Evolutionary conservation across 2,329 filamentous ascomycete genomes (phyloP), one percentile per base, ranked within the genome.

Genomic region (Pseudocercospora fuligena): DNA sequence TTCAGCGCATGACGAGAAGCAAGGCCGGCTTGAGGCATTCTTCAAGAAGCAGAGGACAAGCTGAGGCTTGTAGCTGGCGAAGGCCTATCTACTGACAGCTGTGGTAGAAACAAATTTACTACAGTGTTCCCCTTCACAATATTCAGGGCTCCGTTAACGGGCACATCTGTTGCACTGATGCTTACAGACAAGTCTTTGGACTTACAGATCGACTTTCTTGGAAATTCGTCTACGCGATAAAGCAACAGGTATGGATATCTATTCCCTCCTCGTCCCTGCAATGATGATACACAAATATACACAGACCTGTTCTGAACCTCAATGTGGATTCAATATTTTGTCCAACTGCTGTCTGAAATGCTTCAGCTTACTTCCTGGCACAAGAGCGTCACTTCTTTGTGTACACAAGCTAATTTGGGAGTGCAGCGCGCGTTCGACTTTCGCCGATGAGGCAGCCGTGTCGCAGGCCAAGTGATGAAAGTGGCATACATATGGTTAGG

Each of bases 1-100:
- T 73, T 85, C 91, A 46, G 85, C 86, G 64, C 89, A 92, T 75
- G 93, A 97, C 76, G 84, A 87, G 11, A 88, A 85, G 56, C 94
- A 97, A 78, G 89, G 86, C 74, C 92, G 86, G 19, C 86, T 97
- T 72, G 88, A 92, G 54, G 86, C 86, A 0, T 97, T 95, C 81
- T 94, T 97, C 78, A 89, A 67, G 46, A 65, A 89, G 74, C 73
- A 73, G 60, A 67, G 72, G 51, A 72, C 60, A 23, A 59, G 56
- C 58, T 76, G 73, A 76, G 25, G 36, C 4, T 6, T n/a, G 16
- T 7, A 29, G 23, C 21, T 40, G 16, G 27, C 33, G 53, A 57
- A 27, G 47, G 58, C 29, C 40, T 33, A 36, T 49, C 12, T n/a
- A 56, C 40, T 31, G 49, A 23, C 29, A 51, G 27, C 12, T n/a